Evolutionary conservation across 2,329 filamentous ascomycete species (phyloP), one percentile per base, ranked within the genome.

Genomic region (Capronia epimyces): DNA sequence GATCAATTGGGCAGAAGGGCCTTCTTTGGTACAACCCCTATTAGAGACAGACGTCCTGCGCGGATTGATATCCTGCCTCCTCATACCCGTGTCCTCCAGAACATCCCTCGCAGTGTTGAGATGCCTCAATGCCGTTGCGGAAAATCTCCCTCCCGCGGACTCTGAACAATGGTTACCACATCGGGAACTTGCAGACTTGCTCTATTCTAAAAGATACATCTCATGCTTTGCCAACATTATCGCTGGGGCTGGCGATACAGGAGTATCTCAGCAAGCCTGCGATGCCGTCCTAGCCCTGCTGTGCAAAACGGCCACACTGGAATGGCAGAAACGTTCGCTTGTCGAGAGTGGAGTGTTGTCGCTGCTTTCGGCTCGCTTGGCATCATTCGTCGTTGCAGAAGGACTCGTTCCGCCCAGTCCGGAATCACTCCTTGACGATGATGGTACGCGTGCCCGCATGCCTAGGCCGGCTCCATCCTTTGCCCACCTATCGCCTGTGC

Each of bases 311-410:
- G 93, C 88, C 63, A 76, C 74, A 15, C 80, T 85, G 55, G 83
- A 89, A 52, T 71, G 71, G 9, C 82, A 93, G 55, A 87, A 87
- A 67, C 78, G 80, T 54, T 71, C 78, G n/a, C 71, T 97, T 48
- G 80, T 87, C 9, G 83, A 83, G 31, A 76, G 75, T 9, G 87
- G 87, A 4, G 76, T 95, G 21, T 73, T 97, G 27, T 88, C 95
- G 68, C 80, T 84, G 10, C 75, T 97, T 22, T 85, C 88, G 21
- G 77, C 81, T 3, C 83, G 83, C 59, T 70, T 97, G 51, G 87
- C 81, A 46, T 82, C 77, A 49, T 85, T 87, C 63, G 80, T 85
- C 36, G 81, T 60, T 9, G 74, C 79, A 4, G 76, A 82, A 54
- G 85, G 84, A 8, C 78, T 83, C 55, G 82, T 87, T n/a, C 67